These are phyloP conservation scores for Teratosphaeria pseudoeucalypti DNA, from an alignment of 2,329 filamentous ascomycete genomes.

Conservation along the genomic window DNA sequence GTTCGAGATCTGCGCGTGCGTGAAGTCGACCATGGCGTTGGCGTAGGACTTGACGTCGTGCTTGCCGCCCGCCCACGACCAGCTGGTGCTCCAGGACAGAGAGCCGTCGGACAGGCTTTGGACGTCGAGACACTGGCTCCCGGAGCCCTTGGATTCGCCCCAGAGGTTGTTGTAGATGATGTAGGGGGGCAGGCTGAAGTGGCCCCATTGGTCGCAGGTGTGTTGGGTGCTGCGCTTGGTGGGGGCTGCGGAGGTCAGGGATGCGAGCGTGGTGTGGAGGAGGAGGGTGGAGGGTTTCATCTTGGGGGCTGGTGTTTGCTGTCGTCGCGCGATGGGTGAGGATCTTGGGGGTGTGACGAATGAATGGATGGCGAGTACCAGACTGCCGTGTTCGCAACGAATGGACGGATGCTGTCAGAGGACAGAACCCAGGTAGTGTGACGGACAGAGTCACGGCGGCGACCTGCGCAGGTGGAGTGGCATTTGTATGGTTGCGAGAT, in stretches of 20 bases:
- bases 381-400: background rate
- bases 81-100: constrained; percentile 36
- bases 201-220: constrained; percentile 2
- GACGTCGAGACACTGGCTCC: constrained; percentile 38
- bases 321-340: background rate
- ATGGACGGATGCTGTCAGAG: background rate
- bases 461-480: background rate
- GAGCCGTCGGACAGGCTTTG: constrained; percentile 27
- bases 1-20: constrained; percentile 22
- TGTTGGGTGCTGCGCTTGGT: background rate
- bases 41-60: constrained; percentile 35
- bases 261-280: background rate
- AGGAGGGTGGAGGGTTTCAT: background rate
- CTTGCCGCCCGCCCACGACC: constrained; percentile 20
- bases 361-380: background rate
- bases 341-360: background rate
- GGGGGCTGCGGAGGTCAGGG: background rate
- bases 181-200: constrained; percentile 11
- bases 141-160: constrained; percentile 30
- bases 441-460: background rate
- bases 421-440: background rate
- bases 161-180: constrained; percentile 35
- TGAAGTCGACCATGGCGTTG: constrained; percentile 29
- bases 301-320: background rate
- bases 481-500: background rate